Evolutionary conservation across 495 filamentous ascomycete species (phyloP), one percentile per base, ranked within the genome.

Genomic region (Penicillium nucicola): DNA sequence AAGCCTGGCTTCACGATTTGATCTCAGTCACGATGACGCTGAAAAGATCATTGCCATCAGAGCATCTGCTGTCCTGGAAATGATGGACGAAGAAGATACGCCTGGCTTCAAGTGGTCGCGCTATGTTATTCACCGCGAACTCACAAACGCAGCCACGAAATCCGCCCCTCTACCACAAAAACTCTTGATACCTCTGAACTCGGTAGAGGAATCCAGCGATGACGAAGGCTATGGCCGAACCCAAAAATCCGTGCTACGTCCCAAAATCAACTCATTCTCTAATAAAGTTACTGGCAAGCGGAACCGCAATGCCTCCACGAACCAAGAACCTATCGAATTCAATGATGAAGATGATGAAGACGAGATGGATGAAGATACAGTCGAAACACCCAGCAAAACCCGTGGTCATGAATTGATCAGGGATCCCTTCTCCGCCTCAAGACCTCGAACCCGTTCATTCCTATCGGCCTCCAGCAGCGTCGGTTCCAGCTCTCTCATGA

Each of bases 221-320:
- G 71, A 76, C 22, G 71, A 78, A 25, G 63, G 52, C 28, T 61
- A 69, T 2, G 60, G 55, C 11, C 66, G 68, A 10, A 69, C 67
- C 19, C 69, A 71, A 36, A 78, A 77, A 51, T 83, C 80, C 5
- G 73, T 80, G 2, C 60, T 82, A 3, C 72, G 77, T 28, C 80
- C 80, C 3, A 80, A 73, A 39, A 64, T 66, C 30, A 68, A 65
- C 44, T 60, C 66, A 1, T 49, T 72, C 15, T 73, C 73, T 11
- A 56, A 55, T 5, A 76, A 72, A 46, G 57, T 77, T 56, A 68
- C 71, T 31, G 65, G 74, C 58, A 64, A 77, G 66, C 62, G 82
- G 69, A 71, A 77, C 56, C 55, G 78, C 60, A 66, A 64, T 52
- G 55, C 46, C 45, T 35, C 36, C 38, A 58, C 64, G 48, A 58